Conservation (phyloP, 345 rosid species). For the Clarkia xantiana region DNA sequence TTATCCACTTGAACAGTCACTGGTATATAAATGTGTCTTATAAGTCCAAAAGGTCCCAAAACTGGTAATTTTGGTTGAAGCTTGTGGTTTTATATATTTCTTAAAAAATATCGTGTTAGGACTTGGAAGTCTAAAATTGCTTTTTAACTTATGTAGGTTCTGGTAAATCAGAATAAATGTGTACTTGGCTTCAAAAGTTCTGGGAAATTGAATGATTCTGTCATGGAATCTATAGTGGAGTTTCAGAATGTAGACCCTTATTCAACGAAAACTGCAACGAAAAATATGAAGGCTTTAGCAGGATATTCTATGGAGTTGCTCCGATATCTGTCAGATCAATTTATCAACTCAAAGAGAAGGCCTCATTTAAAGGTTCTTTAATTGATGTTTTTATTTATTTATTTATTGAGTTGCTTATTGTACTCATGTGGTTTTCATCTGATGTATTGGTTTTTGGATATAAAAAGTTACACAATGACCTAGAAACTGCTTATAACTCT, state of each 20-base stretch:
- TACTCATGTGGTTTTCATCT: too few species aligned
- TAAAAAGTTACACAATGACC: too few species aligned
- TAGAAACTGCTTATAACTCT: too few species aligned
- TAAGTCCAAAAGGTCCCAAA: too few species aligned
- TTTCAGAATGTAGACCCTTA: constrained; percentile 22
- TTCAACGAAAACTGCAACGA: constrained; percentile 54
- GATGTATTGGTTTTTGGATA: too few species aligned
- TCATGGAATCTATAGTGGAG: constrained; percentile 22
- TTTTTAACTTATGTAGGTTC: constrained; percentile 14
- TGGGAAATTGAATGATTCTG: constrained; percentile 14
- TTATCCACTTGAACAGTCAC: too few species aligned
- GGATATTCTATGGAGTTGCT: constrained; percentile 56
- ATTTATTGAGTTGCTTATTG: not conserved
- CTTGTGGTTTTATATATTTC: too few species aligned
- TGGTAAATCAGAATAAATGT: constrained; percentile 66
- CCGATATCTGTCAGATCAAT: constrained; percentile 46
- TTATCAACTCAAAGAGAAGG: constrained; percentile 35
- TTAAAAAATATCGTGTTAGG: not conserved
- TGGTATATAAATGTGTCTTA: too few species aligned
- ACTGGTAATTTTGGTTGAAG: too few species aligned
- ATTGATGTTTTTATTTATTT: not conserved
- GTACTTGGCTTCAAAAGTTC: constrained; percentile 18
- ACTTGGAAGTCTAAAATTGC: not conserved
- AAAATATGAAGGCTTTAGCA: constrained; percentile 52
- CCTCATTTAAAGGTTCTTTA: constrained; percentile 57